phyloP scores from a whole-genome alignment of 2,329 filamentous ascomycete genomes.

The Coccinonectria pachysandricola region DNA sequence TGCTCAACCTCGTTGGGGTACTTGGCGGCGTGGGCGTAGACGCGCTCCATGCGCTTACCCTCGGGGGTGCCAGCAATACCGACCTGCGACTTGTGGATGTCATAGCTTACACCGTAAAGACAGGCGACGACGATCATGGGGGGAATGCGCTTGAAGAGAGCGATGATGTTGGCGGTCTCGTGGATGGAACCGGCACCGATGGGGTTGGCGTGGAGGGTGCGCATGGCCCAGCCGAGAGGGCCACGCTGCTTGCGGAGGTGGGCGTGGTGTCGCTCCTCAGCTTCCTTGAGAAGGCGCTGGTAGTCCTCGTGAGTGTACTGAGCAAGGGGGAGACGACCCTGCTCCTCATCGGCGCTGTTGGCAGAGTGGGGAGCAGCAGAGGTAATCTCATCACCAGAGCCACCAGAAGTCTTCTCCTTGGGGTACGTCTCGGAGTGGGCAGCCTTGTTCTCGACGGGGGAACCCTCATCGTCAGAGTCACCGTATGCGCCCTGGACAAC shows the following conservation, averaged over 20 bases:
- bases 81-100: constrained; percentile 67
- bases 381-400: no score
- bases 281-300: constrained; percentile 49
- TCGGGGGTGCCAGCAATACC: constrained; percentile 64
- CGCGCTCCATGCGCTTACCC: constrained; percentile 51
- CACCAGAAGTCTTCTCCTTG: no score
- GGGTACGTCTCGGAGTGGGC: no score
- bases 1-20: constrained; percentile 65
- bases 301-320: constrained; percentile 50
- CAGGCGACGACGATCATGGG: constrained; percentile 52
- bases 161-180: constrained; percentile 60
- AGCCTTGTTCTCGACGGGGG: no score
- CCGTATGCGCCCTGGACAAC: constrained; percentile 65
- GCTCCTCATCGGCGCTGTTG: no score
- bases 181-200: constrained; percentile 64
- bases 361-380: no score
- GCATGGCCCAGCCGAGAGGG: constrained; percentile 76
- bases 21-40: constrained; percentile 51
- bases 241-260: constrained; percentile 52
- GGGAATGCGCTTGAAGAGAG: constrained; percentile 54
- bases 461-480: no score
- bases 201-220: constrained; percentile 62
- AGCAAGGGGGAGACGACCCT: no score
- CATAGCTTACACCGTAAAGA: constrained; percentile 71
- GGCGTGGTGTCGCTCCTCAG: constrained; percentile 48